A percentile compares a stretch with the other conserved stretches of the same genome.
phyloP scores from a whole-genome alignment of 805 yeast genomes.

The Candida silvicultrix region DNA sequence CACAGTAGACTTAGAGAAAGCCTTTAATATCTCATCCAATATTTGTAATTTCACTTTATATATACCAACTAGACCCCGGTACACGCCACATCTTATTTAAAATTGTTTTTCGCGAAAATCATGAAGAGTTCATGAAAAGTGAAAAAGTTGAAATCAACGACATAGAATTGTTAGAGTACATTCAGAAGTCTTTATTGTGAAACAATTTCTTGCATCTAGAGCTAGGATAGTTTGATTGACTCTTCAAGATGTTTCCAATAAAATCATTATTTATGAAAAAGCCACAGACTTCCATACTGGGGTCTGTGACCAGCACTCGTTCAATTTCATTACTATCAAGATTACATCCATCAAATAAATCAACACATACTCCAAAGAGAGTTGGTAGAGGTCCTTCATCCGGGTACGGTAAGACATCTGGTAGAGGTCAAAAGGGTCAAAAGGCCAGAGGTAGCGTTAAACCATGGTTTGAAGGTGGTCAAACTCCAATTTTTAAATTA shows the following conservation, averaged over 20 bases:
- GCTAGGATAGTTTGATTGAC: too few relatives aligned
- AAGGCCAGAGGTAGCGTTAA: conserved; percentile 91
- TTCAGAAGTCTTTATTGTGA: not conserved
- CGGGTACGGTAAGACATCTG: conserved; percentile 89
- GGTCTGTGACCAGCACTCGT: conserved; percentile 19
- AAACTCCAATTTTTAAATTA: conserved; percentile 80
- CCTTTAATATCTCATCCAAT: too few relatives aligned
- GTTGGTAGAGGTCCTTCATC: conserved; percentile 96
- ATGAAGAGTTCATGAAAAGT: not conserved
- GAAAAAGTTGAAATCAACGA: not conserved
- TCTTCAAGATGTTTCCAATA: conserved; percentile 7
- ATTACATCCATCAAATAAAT: conserved; percentile 54
- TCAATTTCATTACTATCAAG: conserved; percentile 43
- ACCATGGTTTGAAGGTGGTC: conserved; percentile 98
- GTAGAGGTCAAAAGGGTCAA: conserved; percentile 98
- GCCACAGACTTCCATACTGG: not conserved
- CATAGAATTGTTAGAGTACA: not conserved
- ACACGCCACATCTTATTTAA: too few relatives aligned
- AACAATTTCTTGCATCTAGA: too few relatives aligned
- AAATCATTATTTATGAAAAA: not conserved
- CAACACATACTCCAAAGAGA: conserved; percentile 58
- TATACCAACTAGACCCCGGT: too few relatives aligned
- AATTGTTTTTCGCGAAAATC: not conserved
- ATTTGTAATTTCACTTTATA: too few relatives aligned
- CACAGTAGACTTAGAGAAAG: too few relatives aligned